phyloP scores from a whole-genome alignment of 2,329 filamentous ascomycete genomes.

The Cladosporium sp. region DNA sequence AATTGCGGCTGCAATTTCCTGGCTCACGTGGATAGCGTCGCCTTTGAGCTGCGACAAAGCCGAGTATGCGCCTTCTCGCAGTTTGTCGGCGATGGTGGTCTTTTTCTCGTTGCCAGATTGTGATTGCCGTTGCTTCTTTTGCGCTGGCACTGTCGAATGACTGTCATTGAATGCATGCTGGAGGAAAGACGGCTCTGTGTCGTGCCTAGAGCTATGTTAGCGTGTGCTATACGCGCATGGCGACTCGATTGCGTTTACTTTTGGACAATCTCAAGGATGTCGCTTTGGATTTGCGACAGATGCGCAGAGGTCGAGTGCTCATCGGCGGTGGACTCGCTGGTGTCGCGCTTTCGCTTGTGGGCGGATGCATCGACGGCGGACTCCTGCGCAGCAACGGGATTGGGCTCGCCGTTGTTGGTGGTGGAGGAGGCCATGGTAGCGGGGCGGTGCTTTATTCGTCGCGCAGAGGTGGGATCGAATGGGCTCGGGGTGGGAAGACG shows the following conservation, averaged over 20 bases:
- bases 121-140: constrained; percentile 44
- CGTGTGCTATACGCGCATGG: neutral
- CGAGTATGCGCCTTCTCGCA: constrained; percentile 37
- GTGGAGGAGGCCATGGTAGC: constrained; percentile 16
- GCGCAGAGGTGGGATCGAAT: neutral
- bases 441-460: constrained; percentile 2
- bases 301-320: constrained; percentile 23
- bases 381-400: constrained; percentile 5
- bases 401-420: constrained; percentile 17
- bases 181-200: constrained; percentile 45
- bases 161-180: constrained; percentile 33
- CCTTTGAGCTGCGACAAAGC: constrained; percentile 39
- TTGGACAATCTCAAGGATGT: constrained; percentile 40
- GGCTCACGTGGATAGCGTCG: constrained; percentile 39
- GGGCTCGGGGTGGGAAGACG: constrained; percentile 2
- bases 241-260: constrained; percentile 27
- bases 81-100: constrained; percentile 35
- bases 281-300: constrained; percentile 31
- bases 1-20: constrained; percentile 32
- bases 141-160: constrained; percentile 36
- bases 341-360: constrained; percentile 45
- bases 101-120: constrained; percentile 25
- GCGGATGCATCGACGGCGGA: constrained; percentile 12
- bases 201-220: constrained; percentile 27
- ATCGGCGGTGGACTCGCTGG: constrained; percentile 25